These are phyloP conservation scores for Leptomonas seymouri DNA, from an alignment of 208 protist species.

Conservation along the genomic window DNA sequence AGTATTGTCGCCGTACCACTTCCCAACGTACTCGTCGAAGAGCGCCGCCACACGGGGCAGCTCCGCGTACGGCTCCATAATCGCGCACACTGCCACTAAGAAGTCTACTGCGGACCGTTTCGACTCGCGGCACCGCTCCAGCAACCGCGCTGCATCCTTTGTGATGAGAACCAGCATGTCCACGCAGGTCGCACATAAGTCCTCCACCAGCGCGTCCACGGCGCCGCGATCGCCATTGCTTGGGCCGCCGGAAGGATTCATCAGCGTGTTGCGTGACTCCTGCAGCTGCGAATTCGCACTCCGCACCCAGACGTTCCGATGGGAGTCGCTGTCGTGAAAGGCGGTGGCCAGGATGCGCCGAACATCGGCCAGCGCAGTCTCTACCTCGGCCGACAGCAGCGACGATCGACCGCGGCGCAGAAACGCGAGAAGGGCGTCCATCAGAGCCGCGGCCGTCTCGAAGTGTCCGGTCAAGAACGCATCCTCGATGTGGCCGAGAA, in stretches of 20 bases:
- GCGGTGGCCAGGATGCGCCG: conserved; percentile 48
- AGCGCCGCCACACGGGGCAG: conserved; percentile 43
- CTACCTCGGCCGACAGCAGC: conserved; percentile 60
- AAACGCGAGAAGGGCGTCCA: conserved; percentile 52
- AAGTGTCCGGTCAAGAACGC: conserved; percentile 69
- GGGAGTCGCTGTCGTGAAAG: conserved; percentile 25
- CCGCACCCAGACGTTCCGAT: conserved; percentile 42
- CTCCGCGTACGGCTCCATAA: conserved; percentile 59
- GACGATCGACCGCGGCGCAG: conserved; percentile 38
- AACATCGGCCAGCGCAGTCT: conserved; percentile 63
- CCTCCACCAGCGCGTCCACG: conserved; percentile 33
- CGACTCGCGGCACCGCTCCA: conserved; percentile 47
- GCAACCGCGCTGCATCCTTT: conserved; percentile 58
- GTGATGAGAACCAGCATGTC: conserved; percentile 75
- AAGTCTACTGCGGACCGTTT: conserved; percentile 65
- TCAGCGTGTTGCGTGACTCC: conserved; percentile 54
- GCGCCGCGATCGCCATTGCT: conserved; percentile 1
- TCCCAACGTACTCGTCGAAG: conserved; percentile 17
- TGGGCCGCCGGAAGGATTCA: neutral
- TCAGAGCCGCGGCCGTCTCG: conserved; percentile 46
- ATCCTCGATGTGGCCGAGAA: conserved; percentile 59
- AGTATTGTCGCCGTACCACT: conserved; percentile 20
- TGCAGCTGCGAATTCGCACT: conserved; percentile 57
- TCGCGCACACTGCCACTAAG: conserved; percentile 63
- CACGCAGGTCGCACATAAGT: conserved; percentile 57